Base-by-base conservation (phyloP, 2,329 filamentous ascomycete species). In the Colletotrichum magnum region DNA sequence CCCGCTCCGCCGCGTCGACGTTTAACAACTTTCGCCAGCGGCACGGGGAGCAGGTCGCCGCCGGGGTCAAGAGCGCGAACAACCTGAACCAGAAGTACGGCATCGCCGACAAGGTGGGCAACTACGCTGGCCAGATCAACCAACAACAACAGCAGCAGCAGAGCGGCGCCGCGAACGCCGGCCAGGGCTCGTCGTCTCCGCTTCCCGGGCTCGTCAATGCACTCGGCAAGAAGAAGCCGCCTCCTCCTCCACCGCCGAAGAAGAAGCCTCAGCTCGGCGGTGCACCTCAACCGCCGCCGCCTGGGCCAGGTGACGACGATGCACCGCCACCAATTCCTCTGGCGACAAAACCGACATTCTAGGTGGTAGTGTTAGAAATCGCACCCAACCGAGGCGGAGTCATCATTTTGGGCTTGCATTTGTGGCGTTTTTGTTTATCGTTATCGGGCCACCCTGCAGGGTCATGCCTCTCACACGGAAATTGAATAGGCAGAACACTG, bases 11-110 rank as follows among this genome's bases (percentile, higher is more conserved):
- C 15, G 90, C 88, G 1, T 83, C 84, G 32, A 92, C 89, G 45
- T 87, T 87, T 47, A 90, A 89, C 72, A 91, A 92, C 75, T 93
- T 94, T 77, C 89, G 90, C 15, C 88, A 93, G 76, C 82, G 90
- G 32, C 91, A 94, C 74, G 88, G 90, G 4, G 91, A 91, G 18
- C 89, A 93, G 76, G 87, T 93, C 6, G 86, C 88, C 1, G 81
- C 87, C 6, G 91, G 91, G 0, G 84, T 86, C 74, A 82, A 85
- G 74, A 85, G 84, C 21, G 89, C 90, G 4, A 88, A 86, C 69
- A 82, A 80, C 2, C 73, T 91, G 64, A 88, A 90, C 63, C 86
- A 90, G 75, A 91, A 89, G 75, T 92, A 92, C 73, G 88, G 87
- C 4, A 80, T 90, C 5, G 69, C 77, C 43, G 78, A 82, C 47